Base-by-base conservation (phyloP, 305 asterid genomes). In the Nicotiana rustica region DNA sequence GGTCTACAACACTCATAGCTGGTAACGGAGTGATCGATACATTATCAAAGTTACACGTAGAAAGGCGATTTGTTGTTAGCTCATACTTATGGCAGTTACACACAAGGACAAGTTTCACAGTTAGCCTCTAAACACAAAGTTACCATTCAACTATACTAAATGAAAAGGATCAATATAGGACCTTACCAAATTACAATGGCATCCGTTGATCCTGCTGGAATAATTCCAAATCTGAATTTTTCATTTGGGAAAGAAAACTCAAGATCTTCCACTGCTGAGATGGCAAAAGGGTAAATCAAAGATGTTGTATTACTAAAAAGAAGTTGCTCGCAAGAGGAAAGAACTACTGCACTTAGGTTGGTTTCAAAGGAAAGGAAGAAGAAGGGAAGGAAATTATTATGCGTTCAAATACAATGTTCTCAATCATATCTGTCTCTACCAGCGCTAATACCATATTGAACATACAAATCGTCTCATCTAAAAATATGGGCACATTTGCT, bases 131-230 rank as follows among this genome's bases (percentile, higher is more conserved):
- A 6, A 21, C 47, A 4, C 65, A 55, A 52, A 73, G 17, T 52
- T 76, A 76, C 80, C 29, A 76, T 4, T 55, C 65, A 75, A 52
- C 79, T 73, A 75, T 33, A 52, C 79, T 0, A 41, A 41, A 41
- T 52, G 12, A 76, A 5, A 55, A 49, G 41, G 21, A 76, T 15
- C 10, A 4, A 1, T 55, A 52, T 25, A 76, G 29, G 80, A 17
- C 66, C 31, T 76, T 93, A 95, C 99, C 99, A 95, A 75, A 95
- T 92, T 60, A 88, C 97, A 10, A 92, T 88, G 61, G 99, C 97
- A 91, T 96, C 99, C 25, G 98, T 96, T 31, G 99, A 96, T 86
- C 99, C 99, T 65, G 99, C 97, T 71, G 99, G 98, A 86, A 96
- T 96, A 82, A 96, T 90, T 85, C 98, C 99, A 86, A 95, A 87